Conservation (phyloP, 177 flowering plant species). For the Vitis hybrid region DNA sequence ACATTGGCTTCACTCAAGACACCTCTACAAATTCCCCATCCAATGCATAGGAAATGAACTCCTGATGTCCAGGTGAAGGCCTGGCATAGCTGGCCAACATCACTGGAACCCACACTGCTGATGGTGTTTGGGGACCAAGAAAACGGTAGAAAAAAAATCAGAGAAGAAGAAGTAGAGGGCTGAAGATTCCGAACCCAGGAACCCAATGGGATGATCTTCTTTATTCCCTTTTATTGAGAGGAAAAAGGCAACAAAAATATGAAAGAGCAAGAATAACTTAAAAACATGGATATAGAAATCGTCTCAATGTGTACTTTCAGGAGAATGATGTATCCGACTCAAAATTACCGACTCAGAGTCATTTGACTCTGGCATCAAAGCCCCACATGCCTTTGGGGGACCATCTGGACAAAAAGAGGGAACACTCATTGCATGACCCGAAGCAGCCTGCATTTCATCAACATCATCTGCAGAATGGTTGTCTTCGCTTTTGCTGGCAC, state of each 20-base stretch:
- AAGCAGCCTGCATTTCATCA: slow-evolving; percentile 5
- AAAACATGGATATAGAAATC: slow-evolving; percentile 17
- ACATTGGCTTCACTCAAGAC: no score
- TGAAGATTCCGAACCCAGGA: no score
- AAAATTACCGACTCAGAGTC: slow-evolving; percentile 51
- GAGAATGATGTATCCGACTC: slow-evolving; percentile 52
- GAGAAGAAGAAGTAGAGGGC: no score
- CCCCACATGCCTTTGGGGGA: slow-evolving; percentile 44
- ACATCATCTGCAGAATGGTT: not conserved
- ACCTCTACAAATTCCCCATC: no score
- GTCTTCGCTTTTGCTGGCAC: slow-evolving; percentile 9
- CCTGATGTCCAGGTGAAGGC: no score
- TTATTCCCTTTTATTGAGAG: no score
- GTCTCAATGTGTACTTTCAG: slow-evolving; percentile 57
- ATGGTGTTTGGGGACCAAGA: no score
- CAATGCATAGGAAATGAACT: no score
- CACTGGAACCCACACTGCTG: no score
- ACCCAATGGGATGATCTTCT: no score
- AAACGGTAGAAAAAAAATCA: no score
- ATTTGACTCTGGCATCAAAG: slow-evolving; percentile 53
- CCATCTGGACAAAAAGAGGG: slow-evolving; percentile 32
- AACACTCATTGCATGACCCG: slow-evolving; percentile 30
- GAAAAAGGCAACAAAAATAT: not conserved
- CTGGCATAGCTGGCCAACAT: no score
- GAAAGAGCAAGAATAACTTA: slow-evolving; percentile 3